These are phyloP conservation scores for Hexamita inflata DNA, from an alignment of 208 protist species.

Conservation along the genomic window DNA sequence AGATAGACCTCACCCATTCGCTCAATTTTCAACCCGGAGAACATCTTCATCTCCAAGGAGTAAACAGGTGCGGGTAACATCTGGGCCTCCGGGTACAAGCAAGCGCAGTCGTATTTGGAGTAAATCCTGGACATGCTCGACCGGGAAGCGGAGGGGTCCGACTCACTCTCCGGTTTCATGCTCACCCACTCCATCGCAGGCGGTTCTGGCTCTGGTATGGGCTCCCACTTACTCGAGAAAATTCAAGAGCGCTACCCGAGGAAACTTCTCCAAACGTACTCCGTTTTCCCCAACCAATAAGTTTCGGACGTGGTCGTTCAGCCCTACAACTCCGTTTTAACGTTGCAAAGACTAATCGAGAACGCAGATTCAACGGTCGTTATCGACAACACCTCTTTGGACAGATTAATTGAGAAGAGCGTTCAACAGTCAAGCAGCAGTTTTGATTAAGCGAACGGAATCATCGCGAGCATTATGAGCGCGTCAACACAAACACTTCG, in stretches of 20 bases:
- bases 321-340: constrained; percentile 95
- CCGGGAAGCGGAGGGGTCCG: constrained; percentile 91
- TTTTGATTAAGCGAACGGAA: constrained; percentile 84
- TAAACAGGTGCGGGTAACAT: constrained; percentile 96
- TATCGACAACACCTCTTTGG: constrained; percentile 95
- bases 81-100: constrained; percentile 70
- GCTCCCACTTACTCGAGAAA: constrained; percentile 87
- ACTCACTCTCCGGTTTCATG: constrained; percentile 91
- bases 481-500: constrained; percentile 89
- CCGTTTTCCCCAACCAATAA: constrained; percentile 85
- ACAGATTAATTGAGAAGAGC: constrained; percentile 79
- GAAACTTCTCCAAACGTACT: constrained; percentile 89
- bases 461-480: constrained; percentile 93
- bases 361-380: constrained; percentile 89
- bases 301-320: constrained; percentile 89
- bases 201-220: constrained; percentile 96
- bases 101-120: constrained; percentile 65
- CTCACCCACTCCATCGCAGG: constrained; percentile 95
- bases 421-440: constrained; percentile 69
- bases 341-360: constrained; percentile 84
- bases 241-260: constrained; percentile 83
- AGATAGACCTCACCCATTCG: constrained; percentile 59
- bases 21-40: constrained; percentile 94
- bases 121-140: constrained; percentile 97
- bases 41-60: constrained; percentile 80